Base-by-base conservation (phyloP, 2,329 filamentous ascomycete genomes). In the Magnaporthales sp. region DNA sequence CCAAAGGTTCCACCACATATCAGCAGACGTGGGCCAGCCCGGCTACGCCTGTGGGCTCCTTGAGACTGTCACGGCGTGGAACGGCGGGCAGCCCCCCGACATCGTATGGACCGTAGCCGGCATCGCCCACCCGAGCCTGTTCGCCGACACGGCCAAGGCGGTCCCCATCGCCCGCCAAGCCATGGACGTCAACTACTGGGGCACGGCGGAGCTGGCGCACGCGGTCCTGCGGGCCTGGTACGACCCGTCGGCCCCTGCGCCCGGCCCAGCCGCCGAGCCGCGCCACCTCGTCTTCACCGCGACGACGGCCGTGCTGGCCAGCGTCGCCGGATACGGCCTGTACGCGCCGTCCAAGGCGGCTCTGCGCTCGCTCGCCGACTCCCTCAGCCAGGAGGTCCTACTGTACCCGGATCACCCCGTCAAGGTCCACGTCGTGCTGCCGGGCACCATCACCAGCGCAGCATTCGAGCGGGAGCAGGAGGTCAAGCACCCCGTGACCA, bases 131-230 rank as follows among this genome's bases (percentile, higher is more conserved):
- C 93, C 93, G 0, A 84, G 86, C 46, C 89, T 96, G 68, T 96
- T 94, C 80, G 77, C 91, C 70, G 91, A 97, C 68, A 88, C 87
- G 27, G 91, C 96, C 68, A 87, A 87, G 54, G 83, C 90, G 9
- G 80, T 91, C 65, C 80, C 87, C 8, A 85, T 84, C 11, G 80
- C 93, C 70, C 85, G 89, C 58, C 81, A 83, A 70, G 92, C 96
- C 76, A 97, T 97, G 92, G 92, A 97, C 74, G 86, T 94, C 71
- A 94, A 97, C 79, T 98, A 92, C 80, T 97, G 89, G 84, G 91
- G 92, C 63, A 88, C 89, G 31, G 89, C 90, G 56, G 95, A 96
- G 76, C 91, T 96, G 79, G 90, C 92, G 51, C 92, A 96, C 75
- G 88, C 91, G 24, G 87, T 90, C 22, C 80, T 97, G 68, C 85